A percentile compares a stretch with the other conserved stretches of the same genome.
Conservation (phyloP, 1,284 basidiomycete species). For the Nidula niveotomentosa region DNA sequence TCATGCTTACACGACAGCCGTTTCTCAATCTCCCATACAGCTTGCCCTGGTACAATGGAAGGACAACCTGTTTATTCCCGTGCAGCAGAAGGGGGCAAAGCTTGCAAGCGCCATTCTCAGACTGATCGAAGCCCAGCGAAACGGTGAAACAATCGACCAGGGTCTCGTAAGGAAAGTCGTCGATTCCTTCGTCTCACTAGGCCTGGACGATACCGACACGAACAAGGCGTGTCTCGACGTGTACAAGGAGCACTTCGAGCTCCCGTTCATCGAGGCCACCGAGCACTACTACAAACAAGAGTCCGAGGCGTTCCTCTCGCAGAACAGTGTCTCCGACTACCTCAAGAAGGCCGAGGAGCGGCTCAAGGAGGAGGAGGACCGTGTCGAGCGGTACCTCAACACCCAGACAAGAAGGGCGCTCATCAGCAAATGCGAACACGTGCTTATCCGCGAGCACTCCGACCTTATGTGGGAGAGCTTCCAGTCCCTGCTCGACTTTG, state of each 20-base stretch:
- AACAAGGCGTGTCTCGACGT: conserved; percentile 94
- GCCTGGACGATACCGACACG: conserved; percentile 88
- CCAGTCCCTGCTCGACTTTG: conserved; percentile 89
- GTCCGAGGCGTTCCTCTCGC: conserved; percentile 86
- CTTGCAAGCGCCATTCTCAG: conserved; percentile 88
- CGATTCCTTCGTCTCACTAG: conserved; percentile 95
- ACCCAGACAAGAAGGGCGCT: conserved; percentile 85
- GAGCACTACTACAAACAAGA: conserved; percentile 92
- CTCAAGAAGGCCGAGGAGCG: conserved; percentile 95
- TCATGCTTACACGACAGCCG: neutral
- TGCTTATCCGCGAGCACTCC: conserved; percentile 88
- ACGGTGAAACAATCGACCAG: conserved; percentile 94
- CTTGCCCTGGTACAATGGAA: conserved; percentile 97
- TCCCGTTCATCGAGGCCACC: conserved; percentile 86
- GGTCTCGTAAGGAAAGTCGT: conserved; percentile 95
- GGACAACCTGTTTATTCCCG: conserved; percentile 85
- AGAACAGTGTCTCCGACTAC: conserved; percentile 95
- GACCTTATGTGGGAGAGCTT: conserved; percentile 95
- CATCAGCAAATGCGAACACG: conserved; percentile 89
- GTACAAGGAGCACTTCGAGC: conserved; percentile 92
- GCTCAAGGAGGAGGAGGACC: conserved; percentile 92
- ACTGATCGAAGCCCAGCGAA: conserved; percentile 91
- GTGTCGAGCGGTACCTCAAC: conserved; percentile 94
- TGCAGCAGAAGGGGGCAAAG: conserved; percentile 80
- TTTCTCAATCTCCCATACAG: conserved; percentile 35